Evolutionary conservation across 768 basidiomycete genomes (phyloP), one percentile per base, ranked within the genome.

Genomic region (Pisolithus sp.): DNA sequence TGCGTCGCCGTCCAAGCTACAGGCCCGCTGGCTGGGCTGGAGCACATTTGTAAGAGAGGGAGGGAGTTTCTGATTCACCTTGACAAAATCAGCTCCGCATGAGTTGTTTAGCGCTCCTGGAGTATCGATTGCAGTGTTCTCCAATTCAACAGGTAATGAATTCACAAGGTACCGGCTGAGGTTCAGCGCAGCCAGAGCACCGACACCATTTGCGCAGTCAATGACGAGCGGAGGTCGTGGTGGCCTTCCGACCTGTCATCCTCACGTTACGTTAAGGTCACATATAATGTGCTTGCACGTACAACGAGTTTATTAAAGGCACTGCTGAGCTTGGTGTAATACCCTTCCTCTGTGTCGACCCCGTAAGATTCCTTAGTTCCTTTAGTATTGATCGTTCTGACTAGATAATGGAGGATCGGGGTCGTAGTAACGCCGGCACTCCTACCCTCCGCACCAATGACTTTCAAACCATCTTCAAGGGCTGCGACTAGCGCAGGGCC

Each of bases 121-220:
- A 7, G 80, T 83, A 13, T 75, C 73, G 21, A 76, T 82, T 18
- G 79, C 74, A 6, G 82, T 83, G 59, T 94, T 93, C 60, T 83
- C 77, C 37, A 91, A 72, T 52, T 79, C 69, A 43, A 97, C 63
- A 23, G 79, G 74, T 28, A 98, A 68, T 7, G 72, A 75, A 23
- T 73, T 73, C 17, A 77, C 79, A 21, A 96, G 78, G 49, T 80
- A 75, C 49, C 77, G 69, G 4, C 74, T 63, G 37, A 98, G 72
- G 40, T 77, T 79, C 31, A 73, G 71, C 12, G 89, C 83, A 37
- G 87, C 84, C 7, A 76, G 72, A 15, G 88, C 82, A 44, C 96
- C 96, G 21, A 99, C 96, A 24, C 96, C 96, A 65, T 99, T 98
- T n/a, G 96, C 96, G 65, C 96, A 98, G 68, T 99, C 96, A 39